Evolutionary conservation across 1,284 basidiomycete genomes (phyloP), one percentile per base, ranked within the genome.

Genomic region (Marasmius sp.): DNA sequence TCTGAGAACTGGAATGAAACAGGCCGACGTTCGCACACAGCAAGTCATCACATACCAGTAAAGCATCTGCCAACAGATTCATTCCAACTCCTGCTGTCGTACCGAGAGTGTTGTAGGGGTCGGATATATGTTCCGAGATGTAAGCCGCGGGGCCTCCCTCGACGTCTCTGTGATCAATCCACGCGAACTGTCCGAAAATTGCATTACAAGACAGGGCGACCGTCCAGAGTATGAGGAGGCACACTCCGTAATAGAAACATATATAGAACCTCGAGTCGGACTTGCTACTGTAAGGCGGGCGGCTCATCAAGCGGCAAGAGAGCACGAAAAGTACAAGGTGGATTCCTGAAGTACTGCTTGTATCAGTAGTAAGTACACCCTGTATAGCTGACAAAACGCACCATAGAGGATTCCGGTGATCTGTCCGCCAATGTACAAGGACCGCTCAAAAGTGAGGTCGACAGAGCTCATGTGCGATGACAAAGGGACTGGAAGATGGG

Each of bases 351-450:
- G 38, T 41, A 41, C 12, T 36, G 6, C 45, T 18, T n/a, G 18
- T 33, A 45, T 38, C 43, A 22, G 18, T n/a, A n/a, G n/a, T n/a
- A n/a, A n/a, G n/a, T 12, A 22, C 18, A 27, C 6, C 16, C 27
- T 12, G 18, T 34, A 11, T 34, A 48, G 22, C 12, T 43, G 41
- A 12, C n/a, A 52, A 22, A 12, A 54, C 67, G 18, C 20, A 68
- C 71, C 71, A 58, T 67, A 72, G 43, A 72, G 67, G 33, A 73
- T 69, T 11, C 58, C 68, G 18, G 69, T 70, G 22, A 73, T 60
- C 57, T 70, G 69, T 43, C 63, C 66, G 33, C 71, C 71, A 22
- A 72, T 62, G 56, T 72, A 73, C 55, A 71, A 65, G 1, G 70
- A 66, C 11, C 68, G 57, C 59, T 72, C 71, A 43, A 73, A 66